phyloP scores from a whole-genome alignment of 345 rosid species.

The Dipteronia sinensis region DNA sequence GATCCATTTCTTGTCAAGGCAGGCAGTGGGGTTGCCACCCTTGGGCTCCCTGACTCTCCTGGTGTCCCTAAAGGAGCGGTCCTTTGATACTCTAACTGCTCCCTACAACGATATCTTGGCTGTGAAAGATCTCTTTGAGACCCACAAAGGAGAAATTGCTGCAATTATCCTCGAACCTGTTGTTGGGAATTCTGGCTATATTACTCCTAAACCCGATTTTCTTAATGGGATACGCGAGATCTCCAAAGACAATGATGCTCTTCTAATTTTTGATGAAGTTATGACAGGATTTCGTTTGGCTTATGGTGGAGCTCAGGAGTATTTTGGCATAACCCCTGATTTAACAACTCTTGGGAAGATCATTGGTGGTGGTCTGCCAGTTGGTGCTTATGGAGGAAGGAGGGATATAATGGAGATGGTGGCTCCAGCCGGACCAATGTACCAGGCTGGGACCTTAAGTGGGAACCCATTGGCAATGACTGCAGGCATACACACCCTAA shows the following conservation, averaged over 20 bases:
- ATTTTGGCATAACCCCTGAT: conserved; percentile 80
- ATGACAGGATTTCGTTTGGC: conserved; percentile 93
- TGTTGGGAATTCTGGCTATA: conserved; percentile 89
- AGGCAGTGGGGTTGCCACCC: conserved; percentile 96
- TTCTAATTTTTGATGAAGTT: conserved; percentile 89
- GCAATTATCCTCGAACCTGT: conserved; percentile 87
- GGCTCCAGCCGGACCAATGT: conserved; percentile 98
- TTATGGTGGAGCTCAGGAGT: conserved; percentile 95
- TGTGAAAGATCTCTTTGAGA: conserved; percentile 56
- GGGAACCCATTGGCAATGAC: conserved; percentile 98
- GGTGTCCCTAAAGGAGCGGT: conserved; percentile 93
- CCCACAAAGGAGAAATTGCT: conserved; percentile 72
- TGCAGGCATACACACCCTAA: conserved; percentile 80
- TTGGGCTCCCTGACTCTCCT: conserved; percentile 92
- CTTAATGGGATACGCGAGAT: conserved; percentile 57
- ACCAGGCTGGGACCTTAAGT: conserved; percentile 95
- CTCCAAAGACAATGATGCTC: conserved; percentile 63
- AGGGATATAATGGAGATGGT: conserved; percentile 96
- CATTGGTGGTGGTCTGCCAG: conserved; percentile 90
- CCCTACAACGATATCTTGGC: conserved; percentile 70
- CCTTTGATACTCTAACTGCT: conserved; percentile 76
- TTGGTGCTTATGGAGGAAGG: conserved; percentile 96
- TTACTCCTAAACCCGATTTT: conserved; percentile 71
- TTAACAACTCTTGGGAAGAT: conserved; percentile 87
- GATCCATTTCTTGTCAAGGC: conserved; percentile 95